Conservation (phyloP, 495 filamentous ascomycete genomes). For the Oidiodendron maius region DNA sequence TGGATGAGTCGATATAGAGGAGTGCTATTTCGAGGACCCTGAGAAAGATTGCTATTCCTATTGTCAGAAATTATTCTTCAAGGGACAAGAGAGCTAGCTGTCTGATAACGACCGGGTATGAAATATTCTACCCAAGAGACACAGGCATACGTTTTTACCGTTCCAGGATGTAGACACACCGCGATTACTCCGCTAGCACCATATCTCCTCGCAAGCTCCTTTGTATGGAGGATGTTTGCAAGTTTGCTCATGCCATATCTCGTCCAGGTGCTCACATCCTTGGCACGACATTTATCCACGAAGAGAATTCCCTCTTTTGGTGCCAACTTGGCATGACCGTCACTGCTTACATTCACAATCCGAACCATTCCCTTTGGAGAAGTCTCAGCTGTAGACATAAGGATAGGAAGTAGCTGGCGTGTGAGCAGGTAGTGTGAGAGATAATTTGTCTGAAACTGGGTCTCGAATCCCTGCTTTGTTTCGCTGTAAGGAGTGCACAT, state of each 20-base stretch:
- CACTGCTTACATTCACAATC: constrained; percentile 23
- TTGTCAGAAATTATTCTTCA: constrained; percentile 31
- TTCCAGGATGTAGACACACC: constrained; percentile 36
- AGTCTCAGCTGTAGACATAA: constrained; percentile 25
- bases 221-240: constrained; percentile 46
- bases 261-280: constrained; percentile 18
- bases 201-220: neutral
- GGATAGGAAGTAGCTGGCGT: constrained; percentile 32
- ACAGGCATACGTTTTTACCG: neutral
- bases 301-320: constrained; percentile 33
- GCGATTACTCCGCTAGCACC: constrained; percentile 18
- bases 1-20: constrained; percentile 4
- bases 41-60: constrained; percentile 1
- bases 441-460: constrained; percentile 48
- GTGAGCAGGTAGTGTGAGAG: constrained; percentile 42
- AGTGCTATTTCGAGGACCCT: neutral
- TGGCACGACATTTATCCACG: constrained; percentile 14
- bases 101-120: no score
- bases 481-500: constrained; percentile 9
- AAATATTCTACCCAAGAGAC: no score
- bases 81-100: constrained; percentile 15
- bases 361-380: constrained; percentile 12
- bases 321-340: constrained; percentile 22
- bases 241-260: constrained; percentile 54
- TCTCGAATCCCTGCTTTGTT: constrained; percentile 32